Percentiles rank a stretch among this genome's conserved stretches.
phyloP scores from a whole-genome alignment of 768 basidiomycete genomes.

The Rickenella mellea region DNA sequence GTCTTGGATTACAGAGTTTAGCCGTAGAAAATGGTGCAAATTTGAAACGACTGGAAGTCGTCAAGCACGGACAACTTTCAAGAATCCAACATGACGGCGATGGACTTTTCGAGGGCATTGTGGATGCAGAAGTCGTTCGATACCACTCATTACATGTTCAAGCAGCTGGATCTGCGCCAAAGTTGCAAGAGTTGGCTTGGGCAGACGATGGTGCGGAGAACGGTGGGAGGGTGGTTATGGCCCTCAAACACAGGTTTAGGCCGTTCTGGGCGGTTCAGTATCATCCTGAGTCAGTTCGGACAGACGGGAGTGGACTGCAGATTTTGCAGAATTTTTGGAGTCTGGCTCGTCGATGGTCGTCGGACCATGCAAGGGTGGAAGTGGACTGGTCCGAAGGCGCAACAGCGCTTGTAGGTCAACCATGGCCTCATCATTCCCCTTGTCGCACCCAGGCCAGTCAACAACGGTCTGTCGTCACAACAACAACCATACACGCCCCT shows the following conservation, averaged over 20 bases:
- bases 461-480: slow-evolving; percentile 22
- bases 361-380: too few species aligned
- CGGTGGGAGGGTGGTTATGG: slow-evolving; percentile 61
- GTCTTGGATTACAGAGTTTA: slow-evolving; percentile 74
- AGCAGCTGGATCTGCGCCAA: neutral
- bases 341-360: slow-evolving; percentile 57
- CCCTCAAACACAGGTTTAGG: slow-evolving; percentile 45
- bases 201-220: slow-evolving; percentile 57
- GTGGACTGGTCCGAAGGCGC: too few species aligned
- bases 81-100: slow-evolving; percentile 44
- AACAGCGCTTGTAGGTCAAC: slow-evolving; percentile 24
- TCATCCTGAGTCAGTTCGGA: slow-evolving; percentile 79
- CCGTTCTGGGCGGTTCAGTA: slow-evolving; percentile 90
- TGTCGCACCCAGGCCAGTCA: slow-evolving; percentile 14
- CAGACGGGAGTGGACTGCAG: slow-evolving; percentile 55
- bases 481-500: slow-evolving; percentile 32
- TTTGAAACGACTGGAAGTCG: slow-evolving; percentile 48
- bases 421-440: slow-evolving; percentile 24
- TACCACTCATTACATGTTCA: slow-evolving; percentile 73
- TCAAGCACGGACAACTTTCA: slow-evolving; percentile 78
- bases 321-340: slow-evolving; percentile 70
- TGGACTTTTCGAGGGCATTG: slow-evolving; percentile 54
- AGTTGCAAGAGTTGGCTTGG: slow-evolving; percentile 64
- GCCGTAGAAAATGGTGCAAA: slow-evolving; percentile 53
- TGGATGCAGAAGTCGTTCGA: slow-evolving; percentile 51